Percentiles rank a stretch among this genome's conserved stretches.
Conservation (phyloP, 805 yeast species). For the Saturnispora hagleri region DNA sequence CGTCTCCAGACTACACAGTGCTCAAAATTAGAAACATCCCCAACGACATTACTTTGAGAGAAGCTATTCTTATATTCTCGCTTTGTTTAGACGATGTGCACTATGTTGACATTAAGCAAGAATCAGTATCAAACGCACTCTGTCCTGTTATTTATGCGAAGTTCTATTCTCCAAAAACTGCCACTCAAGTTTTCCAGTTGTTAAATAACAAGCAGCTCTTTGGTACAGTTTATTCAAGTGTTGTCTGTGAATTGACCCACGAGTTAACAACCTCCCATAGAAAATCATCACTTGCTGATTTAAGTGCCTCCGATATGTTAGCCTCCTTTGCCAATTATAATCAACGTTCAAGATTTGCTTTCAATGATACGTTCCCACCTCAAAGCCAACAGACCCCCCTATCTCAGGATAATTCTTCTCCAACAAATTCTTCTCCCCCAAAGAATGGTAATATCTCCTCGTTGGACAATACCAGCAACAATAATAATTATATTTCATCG, state of each 20-base stretch:
- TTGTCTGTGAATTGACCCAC: constrained; percentile 30
- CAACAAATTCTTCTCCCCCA: constrained; percentile 9
- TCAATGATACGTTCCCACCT: background rate
- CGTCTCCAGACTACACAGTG: constrained; percentile 5
- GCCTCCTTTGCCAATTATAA: constrained; percentile 5
- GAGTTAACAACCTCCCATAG: background rate
- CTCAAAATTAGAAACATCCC: constrained; percentile 52
- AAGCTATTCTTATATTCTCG: constrained; percentile 58
- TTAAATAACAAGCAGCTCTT: constrained; percentile 37
- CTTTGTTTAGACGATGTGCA: constrained; percentile 52
- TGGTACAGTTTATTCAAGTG: constrained; percentile 39
- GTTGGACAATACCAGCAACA: background rate
- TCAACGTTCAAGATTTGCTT: constrained; percentile 6
- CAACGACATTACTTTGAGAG: constrained; percentile 52
- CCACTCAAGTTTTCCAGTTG: constrained; percentile 33
- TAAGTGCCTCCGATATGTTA: constrained; percentile 2
- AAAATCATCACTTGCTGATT: constrained; percentile 3
- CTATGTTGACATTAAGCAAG: constrained; percentile 31
- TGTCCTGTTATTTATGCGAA: constrained; percentile 35
- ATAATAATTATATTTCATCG: background rate
- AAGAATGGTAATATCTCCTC: background rate
- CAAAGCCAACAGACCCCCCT: background rate
- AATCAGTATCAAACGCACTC: constrained; percentile 11
- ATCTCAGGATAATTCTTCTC: constrained; percentile 5
- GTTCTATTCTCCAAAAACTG: constrained; percentile 36